Base-by-base conservation (phyloP, 257 asterid species). In the Rehmannia glutinosa region DNA sequence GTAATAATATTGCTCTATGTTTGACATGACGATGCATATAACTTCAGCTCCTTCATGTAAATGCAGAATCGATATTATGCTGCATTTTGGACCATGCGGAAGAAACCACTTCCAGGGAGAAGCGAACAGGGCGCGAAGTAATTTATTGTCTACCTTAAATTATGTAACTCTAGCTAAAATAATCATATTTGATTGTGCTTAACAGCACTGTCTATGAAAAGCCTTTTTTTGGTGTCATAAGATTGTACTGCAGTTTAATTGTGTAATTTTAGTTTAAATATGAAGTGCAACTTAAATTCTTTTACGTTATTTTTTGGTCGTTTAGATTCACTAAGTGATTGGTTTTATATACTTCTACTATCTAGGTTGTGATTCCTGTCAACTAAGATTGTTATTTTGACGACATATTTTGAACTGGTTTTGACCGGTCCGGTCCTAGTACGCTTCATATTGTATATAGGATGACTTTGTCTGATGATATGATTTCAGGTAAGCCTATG, bases 51-150 rank as follows among this genome's bases (percentile, higher is more conserved):
- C 15, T 65, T 8, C 33, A 2, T 24, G 50, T 56, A 13, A 42
- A 39, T 80, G 74, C 88, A 92, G 97, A 90, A 87, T 56, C 93
- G 82, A 62, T 90, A 92, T 71, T 60, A 74, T 62, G 87, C 97
- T 27, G 91, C 98, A 66, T 90, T 90, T 80, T 92, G 98, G 97
- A 90, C 88, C 30, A 84, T 92, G 97, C 66, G 93, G 19, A 92
- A 92, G 89, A 80, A 70, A 69, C 61, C 81, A 59, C 11, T 13
- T 24, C 71, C 65, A 12, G 28, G 20, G 2, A 33, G 43, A 49
- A 30, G 61, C 17, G 69, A 54, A 17, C 56, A 25, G 58, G 54
- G 5, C 36, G 59, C 5, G 46, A 53, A 25, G 25, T 73, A 28
- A 42, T 30, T 21, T 67, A 3, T n/a, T 32, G 23, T 35, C 20